Evolutionary conservation across 495 filamentous ascomycete genomes (phyloP), one percentile per base, ranked within the genome.

Genomic region (Neurospora intermedia): DNA sequence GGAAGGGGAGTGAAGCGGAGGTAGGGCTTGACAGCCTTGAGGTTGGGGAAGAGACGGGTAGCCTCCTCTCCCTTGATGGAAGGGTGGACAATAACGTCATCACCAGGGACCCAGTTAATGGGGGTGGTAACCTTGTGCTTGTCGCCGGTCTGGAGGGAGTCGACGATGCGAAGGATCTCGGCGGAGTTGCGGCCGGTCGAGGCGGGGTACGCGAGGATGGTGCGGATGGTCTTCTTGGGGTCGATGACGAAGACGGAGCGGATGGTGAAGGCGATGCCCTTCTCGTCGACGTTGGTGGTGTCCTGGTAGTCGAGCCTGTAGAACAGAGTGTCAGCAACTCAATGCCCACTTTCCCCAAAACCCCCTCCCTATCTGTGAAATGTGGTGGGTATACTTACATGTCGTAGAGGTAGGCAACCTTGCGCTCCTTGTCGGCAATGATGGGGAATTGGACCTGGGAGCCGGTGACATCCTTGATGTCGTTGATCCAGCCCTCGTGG

Each of bases 201-300:
- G 73, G 96, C 96, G 20, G 96, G 96, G 88, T 98, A 99, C 77
- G 94, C 91, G 75, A 98, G 88, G 82, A 97, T 98, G 79, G 94
- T 90, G 78, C 96, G 94, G 83, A 98, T 98, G 74, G 91, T 94
- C 90, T 98, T 98, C 88, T 91, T 97, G 72, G 96, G 96, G 87
- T 98, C 96, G 83, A 99, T 96, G 86, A 98, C 87, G 88, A 98
- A 99, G 83, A 98, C 96, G 76, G 93, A 97, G 80, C 96, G 94
- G 87, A 99, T 98, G 81, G 96, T 98, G 85, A 98, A 97, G 72
- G 96, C 94, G 78, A 97, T 94, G 75, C 94, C 96, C 90, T 98
- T 98, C 79, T 89, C 85, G 82, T 96, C 94, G 71, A 97, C 94
- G 86, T 98, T 98, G 84, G 87, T 89, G 74, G 85, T 87, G 80